Conservation (phyloP, 441 rosid species). For the Eutrema salsugineum region DNA sequence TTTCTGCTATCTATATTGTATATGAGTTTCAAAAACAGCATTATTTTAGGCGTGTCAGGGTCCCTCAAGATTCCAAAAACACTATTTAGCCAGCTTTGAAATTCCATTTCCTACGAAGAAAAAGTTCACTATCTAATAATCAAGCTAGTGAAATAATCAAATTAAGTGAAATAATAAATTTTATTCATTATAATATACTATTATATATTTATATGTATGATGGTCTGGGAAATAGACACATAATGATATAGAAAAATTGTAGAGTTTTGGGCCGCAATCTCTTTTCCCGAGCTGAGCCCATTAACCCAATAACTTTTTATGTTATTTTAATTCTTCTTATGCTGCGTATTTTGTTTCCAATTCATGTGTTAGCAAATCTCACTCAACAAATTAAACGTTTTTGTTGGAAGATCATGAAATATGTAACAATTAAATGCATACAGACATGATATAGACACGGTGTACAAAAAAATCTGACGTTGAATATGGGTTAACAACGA, state of each 20-base stretch:
- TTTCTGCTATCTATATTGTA: neutral
- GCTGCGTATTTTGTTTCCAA: neutral
- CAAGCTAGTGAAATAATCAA: neutral
- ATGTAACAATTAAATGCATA: neutral
- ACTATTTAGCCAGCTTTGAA: conserved; percentile 16
- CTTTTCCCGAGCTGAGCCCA: neutral
- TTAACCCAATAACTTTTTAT: neutral
- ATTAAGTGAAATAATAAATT: too few relatives aligned
- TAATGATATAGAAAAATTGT: neutral
- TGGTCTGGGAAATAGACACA: too few relatives aligned
- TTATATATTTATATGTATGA: too few relatives aligned
- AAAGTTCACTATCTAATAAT: conserved; percentile 16
- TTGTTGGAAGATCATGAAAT: neutral
- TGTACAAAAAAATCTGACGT: too few relatives aligned
- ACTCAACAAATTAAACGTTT: neutral
- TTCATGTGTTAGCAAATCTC: neutral
- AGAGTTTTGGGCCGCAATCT: conserved; percentile 8
- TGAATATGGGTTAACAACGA: too few relatives aligned
- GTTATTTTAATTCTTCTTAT: too few relatives aligned
- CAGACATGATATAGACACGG: neutral
- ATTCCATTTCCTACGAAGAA: conserved; percentile 1
- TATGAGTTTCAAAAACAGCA: neutral
- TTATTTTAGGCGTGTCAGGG: neutral
- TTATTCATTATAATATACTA: too few relatives aligned
- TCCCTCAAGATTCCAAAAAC: conserved; percentile 5